Percentiles rank a stretch among this genome's conserved stretches.
These are phyloP conservation scores for Phytophthora meadii DNA, from an alignment of 352 stramenopile genomes.

Conservation along the genomic window DNA sequence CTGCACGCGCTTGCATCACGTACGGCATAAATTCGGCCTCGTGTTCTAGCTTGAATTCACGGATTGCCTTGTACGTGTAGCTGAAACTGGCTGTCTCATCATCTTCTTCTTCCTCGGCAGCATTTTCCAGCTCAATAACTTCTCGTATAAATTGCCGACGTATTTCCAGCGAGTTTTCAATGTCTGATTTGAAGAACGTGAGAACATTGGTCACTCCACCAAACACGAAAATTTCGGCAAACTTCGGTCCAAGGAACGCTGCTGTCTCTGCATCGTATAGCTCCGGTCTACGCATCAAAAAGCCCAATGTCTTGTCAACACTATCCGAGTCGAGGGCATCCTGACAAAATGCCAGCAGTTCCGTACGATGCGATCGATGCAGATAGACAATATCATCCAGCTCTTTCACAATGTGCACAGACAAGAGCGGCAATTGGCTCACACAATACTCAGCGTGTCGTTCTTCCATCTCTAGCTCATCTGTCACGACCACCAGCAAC, in stretches of 20 bases:
- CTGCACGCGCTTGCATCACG: conserved; percentile 42
- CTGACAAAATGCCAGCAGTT: conserved; percentile 63
- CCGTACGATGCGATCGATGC: conserved; percentile 48
- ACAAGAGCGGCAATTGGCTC: conserved; percentile 55
- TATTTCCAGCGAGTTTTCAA: conserved; percentile 55
- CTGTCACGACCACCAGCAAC: conserved; percentile 59
- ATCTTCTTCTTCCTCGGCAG: conserved; percentile 35
- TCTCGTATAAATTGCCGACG: conserved; percentile 65
- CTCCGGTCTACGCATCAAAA: conserved; percentile 56
- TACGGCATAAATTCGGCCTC: conserved; percentile 76
- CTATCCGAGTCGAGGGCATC: conserved; percentile 69
- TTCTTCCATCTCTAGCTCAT: conserved; percentile 38
- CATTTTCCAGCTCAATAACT: conserved; percentile 69
- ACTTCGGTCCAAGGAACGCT: conserved; percentile 53
- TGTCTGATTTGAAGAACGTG: conserved; percentile 67
- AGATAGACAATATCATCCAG: conserved; percentile 67
- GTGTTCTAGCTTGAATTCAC: conserved; percentile 71
- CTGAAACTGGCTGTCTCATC: conserved; percentile 37
- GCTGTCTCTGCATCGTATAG: conserved; percentile 61
- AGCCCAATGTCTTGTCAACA: conserved; percentile 74
- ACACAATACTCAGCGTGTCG: conserved; percentile 68
- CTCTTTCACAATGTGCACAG: conserved; percentile 78
- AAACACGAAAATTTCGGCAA: conserved; percentile 68
- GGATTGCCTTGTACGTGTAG: conserved; percentile 53
- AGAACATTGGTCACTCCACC: conserved; percentile 56